phyloP scores from a whole-genome alignment of 495 filamentous ascomycete species.

The Aspergillus sclerotioniger region DNA sequence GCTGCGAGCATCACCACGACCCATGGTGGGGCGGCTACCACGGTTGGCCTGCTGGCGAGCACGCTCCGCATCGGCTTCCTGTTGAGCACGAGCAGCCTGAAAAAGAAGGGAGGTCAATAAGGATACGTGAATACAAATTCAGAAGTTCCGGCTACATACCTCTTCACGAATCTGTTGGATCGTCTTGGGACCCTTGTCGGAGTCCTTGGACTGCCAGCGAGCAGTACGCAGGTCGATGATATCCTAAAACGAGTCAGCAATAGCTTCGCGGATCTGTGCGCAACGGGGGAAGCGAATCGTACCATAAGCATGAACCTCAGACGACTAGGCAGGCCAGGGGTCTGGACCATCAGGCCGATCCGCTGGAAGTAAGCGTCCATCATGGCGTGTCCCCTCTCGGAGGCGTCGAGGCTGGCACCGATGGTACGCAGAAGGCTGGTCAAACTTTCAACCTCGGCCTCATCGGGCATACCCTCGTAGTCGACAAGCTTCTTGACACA shows the following conservation, averaged over 20 bases:
- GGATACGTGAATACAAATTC: not conserved
- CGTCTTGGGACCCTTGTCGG: slow-evolving; percentile 91
- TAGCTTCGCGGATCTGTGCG: not conserved
- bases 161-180: slow-evolving; percentile 87
- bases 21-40: slow-evolving; percentile 62
- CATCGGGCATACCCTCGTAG: slow-evolving; percentile 89
- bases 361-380: slow-evolving; percentile 94
- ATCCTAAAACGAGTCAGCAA: slow-evolving; percentile 50
- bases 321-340: slow-evolving; percentile 76
- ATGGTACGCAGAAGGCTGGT: slow-evolving; percentile 90
- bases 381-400: slow-evolving; percentile 74
- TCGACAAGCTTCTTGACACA: slow-evolving; percentile 96
- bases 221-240: slow-evolving; percentile 75
- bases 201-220: slow-evolving; percentile 80
- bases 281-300: slow-evolving; percentile 19
- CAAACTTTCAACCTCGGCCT: slow-evolving; percentile 93
- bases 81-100: slow-evolving; percentile 69
- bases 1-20: slow-evolving; percentile 82
- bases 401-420: slow-evolving; percentile 75
- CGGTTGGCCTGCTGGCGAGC: slow-evolving; percentile 46
- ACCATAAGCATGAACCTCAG: slow-evolving; percentile 92
- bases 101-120: slow-evolving; percentile 22
- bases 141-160: slow-evolving; percentile 47
- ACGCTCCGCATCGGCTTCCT: slow-evolving; percentile 57
- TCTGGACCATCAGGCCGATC: slow-evolving; percentile 75